Base-by-base conservation (phyloP, 305 asterid genomes). In the Fraxinus xanthoxyloides region DNA sequence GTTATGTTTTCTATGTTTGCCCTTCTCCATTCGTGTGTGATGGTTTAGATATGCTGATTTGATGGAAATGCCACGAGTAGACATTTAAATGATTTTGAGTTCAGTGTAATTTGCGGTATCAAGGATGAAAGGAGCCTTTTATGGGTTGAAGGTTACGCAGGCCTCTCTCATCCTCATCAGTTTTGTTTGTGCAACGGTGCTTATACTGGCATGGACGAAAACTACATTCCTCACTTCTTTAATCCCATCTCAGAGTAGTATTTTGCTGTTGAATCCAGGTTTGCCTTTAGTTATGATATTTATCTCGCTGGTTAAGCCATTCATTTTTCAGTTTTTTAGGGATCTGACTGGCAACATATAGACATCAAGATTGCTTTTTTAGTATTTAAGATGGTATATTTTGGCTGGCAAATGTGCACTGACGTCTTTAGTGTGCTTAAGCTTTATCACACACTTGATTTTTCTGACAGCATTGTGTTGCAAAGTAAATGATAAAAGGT, bases 111-210 rank as follows among this genome's bases (percentile, higher is more conserved):
- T 70, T 61, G 77, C 67, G 85, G 83, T 84, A 46, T 76, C 67
- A 84, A 90, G 92, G 95, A 95, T 94, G 97, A 94, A 92, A 87
- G 97, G 92, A 87, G 93, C 92, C 90, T 80, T 89, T 77, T 87
- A 84, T 84, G 94, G 92, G 67, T 80, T 95, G 78, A 95, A 89
- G 88, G 85, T 87, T 80, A 85, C 93, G 24, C 99, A 92, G 88
- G 90, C 89, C 91, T 92, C 95, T 90, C 90, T 93, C 87, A 82
- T 92, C 90, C 97, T 95, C 84, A 88, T 95, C 4, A 92, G 89
- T 74, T 87, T 92, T 48, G 92, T 92, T 23, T 93, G 97, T 74
- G 85, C 80, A 15, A 92, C 92, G 10, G 91, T 93, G 87, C 89
- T 95, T 80, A 82, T 82, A 81, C 90, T 92, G 89, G 89, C 95